Conservation (phyloP, 2,329 filamentous ascomycete genomes). For the Curvularia sp. region DNA sequence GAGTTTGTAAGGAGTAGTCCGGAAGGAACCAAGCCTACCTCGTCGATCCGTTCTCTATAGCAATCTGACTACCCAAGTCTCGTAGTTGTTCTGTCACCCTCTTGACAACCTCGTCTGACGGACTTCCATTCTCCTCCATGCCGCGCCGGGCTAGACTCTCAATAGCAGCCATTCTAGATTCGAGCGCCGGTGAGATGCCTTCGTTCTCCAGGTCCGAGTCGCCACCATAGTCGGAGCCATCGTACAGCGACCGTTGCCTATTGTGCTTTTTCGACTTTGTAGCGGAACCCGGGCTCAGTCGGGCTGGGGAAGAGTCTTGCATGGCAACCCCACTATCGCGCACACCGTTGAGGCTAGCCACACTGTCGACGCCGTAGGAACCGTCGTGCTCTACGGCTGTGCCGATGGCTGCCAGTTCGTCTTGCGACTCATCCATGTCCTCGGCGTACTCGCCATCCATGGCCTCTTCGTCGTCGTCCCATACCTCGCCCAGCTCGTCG, state of each 20-base stretch:
- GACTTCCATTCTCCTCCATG: conserved; percentile 70
- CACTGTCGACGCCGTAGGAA: conserved; percentile 31
- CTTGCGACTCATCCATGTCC: conserved; percentile 39
- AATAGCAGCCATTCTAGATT: conserved; percentile 74
- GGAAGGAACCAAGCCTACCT: conserved; percentile 58
- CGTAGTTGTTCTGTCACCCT: conserved; percentile 73
- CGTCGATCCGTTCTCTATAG: conserved; percentile 74
- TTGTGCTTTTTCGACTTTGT: conserved; percentile 48
- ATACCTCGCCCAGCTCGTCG: conserved; percentile 78
- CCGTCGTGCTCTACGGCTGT: conserved; percentile 48
- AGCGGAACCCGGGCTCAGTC: conserved; percentile 51
- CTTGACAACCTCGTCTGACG: conserved; percentile 70
- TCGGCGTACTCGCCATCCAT: conserved; percentile 53
- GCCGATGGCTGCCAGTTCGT: conserved; percentile 36
- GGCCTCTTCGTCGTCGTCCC: conserved; percentile 69
- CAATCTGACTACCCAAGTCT: conserved; percentile 75
- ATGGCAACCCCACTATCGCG: conserved; percentile 58
- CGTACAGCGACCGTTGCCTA: conserved; percentile 63
- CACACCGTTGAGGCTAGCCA: conserved; percentile 43
- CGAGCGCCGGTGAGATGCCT: conserved; percentile 71
- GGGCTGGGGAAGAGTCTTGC: conserved; percentile 49
- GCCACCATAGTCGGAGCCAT: conserved; percentile 77
- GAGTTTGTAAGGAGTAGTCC: neutral
- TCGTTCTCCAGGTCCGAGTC: conserved; percentile 73
- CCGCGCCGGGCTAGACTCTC: conserved; percentile 70